phyloP scores from a whole-genome alignment of 495 filamentous ascomycete species.

The Xylaria palmicola region DNA sequence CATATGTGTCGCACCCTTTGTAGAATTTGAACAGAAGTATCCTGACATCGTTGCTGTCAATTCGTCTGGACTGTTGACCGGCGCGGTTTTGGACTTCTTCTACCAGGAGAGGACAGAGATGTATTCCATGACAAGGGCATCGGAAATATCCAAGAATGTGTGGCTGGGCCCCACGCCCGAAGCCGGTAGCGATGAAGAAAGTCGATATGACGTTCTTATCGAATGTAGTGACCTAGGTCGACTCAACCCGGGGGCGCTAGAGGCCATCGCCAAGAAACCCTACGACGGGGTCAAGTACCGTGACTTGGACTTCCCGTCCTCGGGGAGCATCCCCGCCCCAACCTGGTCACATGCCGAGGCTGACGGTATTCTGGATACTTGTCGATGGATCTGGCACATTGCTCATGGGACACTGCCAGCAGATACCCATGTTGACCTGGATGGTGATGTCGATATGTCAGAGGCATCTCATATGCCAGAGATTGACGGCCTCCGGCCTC shows the following conservation, averaged over 20 bases:
- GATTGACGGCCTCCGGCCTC: slow-evolving; percentile 35
- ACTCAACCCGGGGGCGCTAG: slow-evolving; percentile 55
- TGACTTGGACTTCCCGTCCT: slow-evolving; percentile 85
- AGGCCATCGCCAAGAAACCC: slow-evolving; percentile 40
- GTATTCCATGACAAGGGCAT: slow-evolving; percentile 85
- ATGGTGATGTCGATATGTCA: slow-evolving; percentile 40
- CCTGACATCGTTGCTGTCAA: slow-evolving; percentile 71
- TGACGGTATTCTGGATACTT: slow-evolving; percentile 78
- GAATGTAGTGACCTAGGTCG: slow-evolving; percentile 83
- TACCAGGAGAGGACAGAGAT: slow-evolving; percentile 89
- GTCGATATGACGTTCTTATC: slow-evolving; percentile 69
- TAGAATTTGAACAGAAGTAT: slow-evolving; percentile 69
- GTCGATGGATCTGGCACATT: slow-evolving; percentile 84
- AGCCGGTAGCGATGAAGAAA: slow-evolving; percentile 43
- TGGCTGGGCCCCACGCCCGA: slow-evolving; percentile 91
- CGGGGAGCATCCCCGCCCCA: slow-evolving; percentile 81
- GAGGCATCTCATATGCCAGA: slow-evolving; percentile 27
- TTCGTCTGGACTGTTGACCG: slow-evolving; percentile 69
- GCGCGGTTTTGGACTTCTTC: slow-evolving; percentile 84
- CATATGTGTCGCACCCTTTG: slow-evolving; percentile 64
- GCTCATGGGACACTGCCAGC: slow-evolving; percentile 57
- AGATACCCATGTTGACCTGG: slow-evolving; percentile 37
- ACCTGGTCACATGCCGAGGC: slow-evolving; percentile 75
- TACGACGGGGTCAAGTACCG: slow-evolving; percentile 41
- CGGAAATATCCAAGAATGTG: slow-evolving; percentile 84